A percentile compares a stretch with the other conserved stretches of the same genome.
phyloP scores from a whole-genome alignment of 371 early-diverging fungal genomes.

The Mortierella polycephala region DNA sequence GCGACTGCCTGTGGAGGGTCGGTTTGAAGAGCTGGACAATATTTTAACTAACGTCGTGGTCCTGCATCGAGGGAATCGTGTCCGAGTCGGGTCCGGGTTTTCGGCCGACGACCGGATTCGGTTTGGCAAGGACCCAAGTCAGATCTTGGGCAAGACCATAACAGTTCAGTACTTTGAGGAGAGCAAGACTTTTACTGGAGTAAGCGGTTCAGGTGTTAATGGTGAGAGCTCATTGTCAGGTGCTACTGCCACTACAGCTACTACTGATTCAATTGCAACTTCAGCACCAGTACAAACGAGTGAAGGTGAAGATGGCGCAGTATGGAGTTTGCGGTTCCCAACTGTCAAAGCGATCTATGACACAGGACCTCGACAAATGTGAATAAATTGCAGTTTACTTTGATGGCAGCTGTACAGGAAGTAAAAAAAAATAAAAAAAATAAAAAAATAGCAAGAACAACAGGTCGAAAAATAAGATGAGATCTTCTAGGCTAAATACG shows the following conservation, averaged over 20 bases:
- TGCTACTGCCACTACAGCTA: not conserved
- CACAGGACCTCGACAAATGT: constrained; percentile 49
- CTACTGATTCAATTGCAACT: not conserved
- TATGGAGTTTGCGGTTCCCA: constrained; percentile 66
- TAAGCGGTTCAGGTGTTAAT: not conserved
- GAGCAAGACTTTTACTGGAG: constrained; percentile 24
- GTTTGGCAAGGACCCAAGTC: constrained; percentile 58
- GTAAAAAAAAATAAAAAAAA: too few relatives aligned
- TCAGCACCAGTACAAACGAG: not conserved
- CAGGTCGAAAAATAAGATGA: not conserved
- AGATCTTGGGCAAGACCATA: constrained; percentile 64
- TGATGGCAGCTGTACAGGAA: too few relatives aligned
- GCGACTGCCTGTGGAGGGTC: constrained; percentile 58
- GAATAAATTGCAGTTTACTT: not conserved
- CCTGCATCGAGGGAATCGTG: constrained; percentile 61
- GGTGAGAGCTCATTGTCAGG: not conserved
- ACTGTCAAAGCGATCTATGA: constrained; percentile 67
- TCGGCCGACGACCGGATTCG: constrained; percentile 56
- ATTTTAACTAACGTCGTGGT: constrained; percentile 62
- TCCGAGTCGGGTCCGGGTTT: constrained; percentile 71
- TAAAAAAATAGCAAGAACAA: not conserved
- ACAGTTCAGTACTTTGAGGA: constrained; percentile 71
- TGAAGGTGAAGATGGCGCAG: constrained; percentile 10
- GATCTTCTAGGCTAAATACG: too few relatives aligned
- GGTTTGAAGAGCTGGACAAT: constrained; percentile 45